Evolutionary conservation across 306 rosid species (phyloP).

Genomic region (Vigna trinervia): DNA sequence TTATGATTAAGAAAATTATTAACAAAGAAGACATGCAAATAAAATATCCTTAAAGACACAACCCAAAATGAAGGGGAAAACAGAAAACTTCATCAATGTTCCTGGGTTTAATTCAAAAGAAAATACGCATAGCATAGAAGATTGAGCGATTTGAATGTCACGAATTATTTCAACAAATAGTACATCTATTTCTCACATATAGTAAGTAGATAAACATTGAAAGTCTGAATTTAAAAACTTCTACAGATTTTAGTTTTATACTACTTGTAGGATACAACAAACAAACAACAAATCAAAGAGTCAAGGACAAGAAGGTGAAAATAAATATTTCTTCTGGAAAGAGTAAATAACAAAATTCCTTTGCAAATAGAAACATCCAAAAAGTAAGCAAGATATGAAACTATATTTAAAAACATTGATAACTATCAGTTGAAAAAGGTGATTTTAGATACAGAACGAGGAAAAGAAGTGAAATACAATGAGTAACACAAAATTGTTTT

Average conservation of each 20-base stretch:
- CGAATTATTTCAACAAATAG: too few relatives aligned
- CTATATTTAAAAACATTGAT: slow-evolving; percentile 20
- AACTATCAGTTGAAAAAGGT: slow-evolving; percentile 13
- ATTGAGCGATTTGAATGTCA: too few relatives aligned
- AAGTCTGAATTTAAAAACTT: not conserved
- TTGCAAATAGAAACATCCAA: slow-evolving; percentile 18
- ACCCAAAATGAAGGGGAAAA: too few relatives aligned
- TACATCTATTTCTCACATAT: not conserved
- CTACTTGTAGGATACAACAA: not conserved
- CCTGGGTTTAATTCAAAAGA: too few relatives aligned
- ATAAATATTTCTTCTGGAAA: not conserved
- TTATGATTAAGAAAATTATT: too few relatives aligned
- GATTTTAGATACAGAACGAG: not conserved
- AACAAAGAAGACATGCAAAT: too few relatives aligned
- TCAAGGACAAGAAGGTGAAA: not conserved
- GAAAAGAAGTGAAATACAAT: not conserved
- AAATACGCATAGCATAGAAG: too few relatives aligned
- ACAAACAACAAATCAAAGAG: slow-evolving; percentile 1
- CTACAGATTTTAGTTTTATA: not conserved
- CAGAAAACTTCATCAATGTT: too few relatives aligned
- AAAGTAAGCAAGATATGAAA: slow-evolving; percentile 21
- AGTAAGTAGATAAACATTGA: slow-evolving; percentile 18
- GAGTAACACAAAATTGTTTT: not conserved
- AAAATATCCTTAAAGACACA: too few relatives aligned
- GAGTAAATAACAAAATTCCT: slow-evolving; percentile 23